Percentiles rank a stretch among this genome's conserved stretches.
Conservation (phyloP, 2,329 filamentous ascomycete species). For the Elsinoe arachidis region DNA sequence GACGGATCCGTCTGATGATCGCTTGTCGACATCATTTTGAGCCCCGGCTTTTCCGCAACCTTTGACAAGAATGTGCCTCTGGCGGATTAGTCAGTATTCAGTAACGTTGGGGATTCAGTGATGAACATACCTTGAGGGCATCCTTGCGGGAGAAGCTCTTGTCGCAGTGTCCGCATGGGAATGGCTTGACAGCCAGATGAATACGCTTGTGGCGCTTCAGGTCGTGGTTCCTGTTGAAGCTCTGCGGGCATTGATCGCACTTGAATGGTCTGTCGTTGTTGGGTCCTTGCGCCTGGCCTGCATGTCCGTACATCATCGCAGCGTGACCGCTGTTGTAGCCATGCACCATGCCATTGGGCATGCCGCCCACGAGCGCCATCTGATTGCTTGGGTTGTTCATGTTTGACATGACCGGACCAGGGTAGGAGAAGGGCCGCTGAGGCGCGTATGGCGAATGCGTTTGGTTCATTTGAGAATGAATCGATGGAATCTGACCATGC, state of each 20-base stretch:
- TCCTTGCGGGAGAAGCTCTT: constrained; percentile 97
- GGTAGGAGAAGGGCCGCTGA: constrained; percentile 45
- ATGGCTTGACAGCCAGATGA: constrained; percentile 90
- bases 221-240: constrained; percentile 94
- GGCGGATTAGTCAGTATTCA: constrained; percentile 23
- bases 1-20: constrained; percentile 25
- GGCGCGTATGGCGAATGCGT: constrained; percentile 42
- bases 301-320: constrained; percentile 52
- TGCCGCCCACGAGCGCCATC: constrained; percentile 59
- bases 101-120: constrained; percentile 25
- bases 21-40: constrained; percentile 28
- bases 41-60: constrained; percentile 51
- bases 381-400: constrained; percentile 64
- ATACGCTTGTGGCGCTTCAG: constrained; percentile 93
- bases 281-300: constrained; percentile 42
- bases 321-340: constrained; percentile 53
- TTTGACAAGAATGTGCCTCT: constrained; percentile 61
- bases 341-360: constrained; percentile 48
- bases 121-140: constrained; percentile 72
- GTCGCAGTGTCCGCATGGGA: constrained; percentile 81
- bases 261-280: constrained; percentile 82
- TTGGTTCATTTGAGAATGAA: constrained; percentile 37
- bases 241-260: constrained; percentile 85
- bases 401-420: constrained; percentile 64
- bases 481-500: constrained; percentile 35